phyloP scores from a whole-genome alignment of 179 eudicot genomes.

The Silene noctiflora region DNA sequence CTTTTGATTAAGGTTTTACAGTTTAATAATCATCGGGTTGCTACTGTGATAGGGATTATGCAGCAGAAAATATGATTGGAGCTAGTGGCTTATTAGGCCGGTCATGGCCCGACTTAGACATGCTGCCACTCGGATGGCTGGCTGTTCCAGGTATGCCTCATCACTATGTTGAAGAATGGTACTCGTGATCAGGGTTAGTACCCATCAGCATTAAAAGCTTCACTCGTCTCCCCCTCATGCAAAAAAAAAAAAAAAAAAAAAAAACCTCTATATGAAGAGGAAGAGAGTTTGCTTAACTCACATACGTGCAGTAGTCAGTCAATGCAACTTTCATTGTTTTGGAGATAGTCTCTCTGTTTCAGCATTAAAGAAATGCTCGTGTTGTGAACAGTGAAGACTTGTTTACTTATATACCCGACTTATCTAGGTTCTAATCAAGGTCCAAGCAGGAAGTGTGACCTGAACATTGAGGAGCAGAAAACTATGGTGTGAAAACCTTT shows the following conservation, averaged over 20 bases:
- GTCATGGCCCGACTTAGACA: slow-evolving; percentile 95
- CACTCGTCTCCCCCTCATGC: no score
- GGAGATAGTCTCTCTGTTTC: no score
- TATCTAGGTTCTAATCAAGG: slow-evolving; percentile 3
- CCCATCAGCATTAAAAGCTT: no score
- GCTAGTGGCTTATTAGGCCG: slow-evolving; percentile 57
- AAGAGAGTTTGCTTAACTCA: no score
- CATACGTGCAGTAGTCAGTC: no score
- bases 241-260: no score
- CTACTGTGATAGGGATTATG: slow-evolving; percentile 44
- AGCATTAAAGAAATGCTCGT: not conserved
- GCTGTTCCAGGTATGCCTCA: slow-evolving; percentile 1
- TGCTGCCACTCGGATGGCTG: slow-evolving; percentile 94
- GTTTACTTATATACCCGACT: not conserved
- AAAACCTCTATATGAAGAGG: no score
- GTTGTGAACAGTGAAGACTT: not conserved
- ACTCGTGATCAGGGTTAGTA: no score
- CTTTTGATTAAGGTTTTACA: not conserved
- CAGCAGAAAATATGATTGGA: slow-evolving; percentile 73
- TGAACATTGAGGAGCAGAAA: not conserved
- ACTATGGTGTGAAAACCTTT: not conserved
- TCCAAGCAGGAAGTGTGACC: not conserved
- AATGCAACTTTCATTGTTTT: no score
- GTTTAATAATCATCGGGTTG: not conserved
- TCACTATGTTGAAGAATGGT: not conserved